Conservation (phyloP, 495 filamentous ascomycete genomes). For the Daldinia vernicosa region DNA sequence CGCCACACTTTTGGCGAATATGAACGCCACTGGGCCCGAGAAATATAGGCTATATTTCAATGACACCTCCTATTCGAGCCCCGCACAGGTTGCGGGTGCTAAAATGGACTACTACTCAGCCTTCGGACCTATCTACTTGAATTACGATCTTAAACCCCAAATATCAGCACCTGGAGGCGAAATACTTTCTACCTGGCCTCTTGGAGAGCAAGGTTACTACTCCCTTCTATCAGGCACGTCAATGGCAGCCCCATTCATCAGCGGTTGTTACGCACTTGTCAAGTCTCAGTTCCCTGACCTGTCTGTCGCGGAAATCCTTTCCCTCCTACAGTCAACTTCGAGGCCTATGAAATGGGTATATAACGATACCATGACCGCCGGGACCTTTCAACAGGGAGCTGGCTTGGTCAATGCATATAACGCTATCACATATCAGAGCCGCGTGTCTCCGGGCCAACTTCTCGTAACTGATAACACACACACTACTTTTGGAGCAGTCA, state of each 20-base stretch:
- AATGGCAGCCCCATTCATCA: conserved; percentile 44
- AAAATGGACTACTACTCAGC: conserved; percentile 38
- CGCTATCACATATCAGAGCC: conserved; percentile 37
- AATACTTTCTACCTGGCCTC: conserved; percentile 41
- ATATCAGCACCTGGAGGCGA: conserved; percentile 36
- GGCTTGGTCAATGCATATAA: conserved; percentile 46
- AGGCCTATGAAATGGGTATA: conserved; percentile 30
- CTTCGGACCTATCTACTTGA: conserved; percentile 32
- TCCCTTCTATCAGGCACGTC: conserved; percentile 43
- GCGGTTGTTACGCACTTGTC: conserved; percentile 43
- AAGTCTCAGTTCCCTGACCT: conserved; percentile 41
- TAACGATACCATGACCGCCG: conserved; percentile 31
- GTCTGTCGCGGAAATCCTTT: conserved; percentile 34
- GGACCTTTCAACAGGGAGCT: conserved; percentile 46
- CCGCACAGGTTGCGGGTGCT: conserved; percentile 12
- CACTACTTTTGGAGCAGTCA: conserved; percentile 19
- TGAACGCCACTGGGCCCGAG: conserved; percentile 19
- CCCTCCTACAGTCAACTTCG: conserved; percentile 40
- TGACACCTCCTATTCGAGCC: conserved; percentile 30
- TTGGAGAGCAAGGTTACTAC: conserved; percentile 36
- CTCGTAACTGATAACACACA: conserved; percentile 29
- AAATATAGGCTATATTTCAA: conserved; percentile 33
- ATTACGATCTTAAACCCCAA: conserved; percentile 35
- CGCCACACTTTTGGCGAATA: conserved; percentile 4
- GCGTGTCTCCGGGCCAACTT: conserved; percentile 36